Evolutionary conservation across 1,284 basidiomycete species (phyloP).

Genomic region (Ustilago cynodontis): DNA sequence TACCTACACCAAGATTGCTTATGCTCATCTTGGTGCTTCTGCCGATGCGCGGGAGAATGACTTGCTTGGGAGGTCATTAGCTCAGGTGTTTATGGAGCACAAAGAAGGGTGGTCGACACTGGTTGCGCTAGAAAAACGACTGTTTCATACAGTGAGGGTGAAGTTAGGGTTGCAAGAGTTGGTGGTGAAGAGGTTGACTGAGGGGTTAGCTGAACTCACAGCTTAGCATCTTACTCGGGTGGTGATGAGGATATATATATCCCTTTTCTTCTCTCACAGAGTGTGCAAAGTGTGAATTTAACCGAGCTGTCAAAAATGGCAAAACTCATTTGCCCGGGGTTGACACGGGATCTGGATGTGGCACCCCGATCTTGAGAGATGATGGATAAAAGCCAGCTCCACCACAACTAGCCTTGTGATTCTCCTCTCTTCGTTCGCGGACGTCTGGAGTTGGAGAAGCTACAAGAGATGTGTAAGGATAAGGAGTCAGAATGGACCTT

Average conservation of each 20-base stretch:
- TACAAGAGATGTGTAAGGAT: too few species aligned
- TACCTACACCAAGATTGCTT: constrained; percentile 10
- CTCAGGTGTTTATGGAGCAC: constrained; percentile 23
- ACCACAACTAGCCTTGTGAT: too few species aligned
- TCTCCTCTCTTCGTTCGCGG: too few species aligned
- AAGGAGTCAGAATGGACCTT: too few species aligned
- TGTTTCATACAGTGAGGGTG: constrained; percentile 26
- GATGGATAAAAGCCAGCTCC: too few species aligned
- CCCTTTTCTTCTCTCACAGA: too few species aligned
- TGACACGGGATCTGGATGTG: too few species aligned
- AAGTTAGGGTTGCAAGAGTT: constrained; percentile 19
- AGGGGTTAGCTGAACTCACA: neutral
- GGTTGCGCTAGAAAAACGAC: constrained; percentile 26
- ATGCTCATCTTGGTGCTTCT: neutral
- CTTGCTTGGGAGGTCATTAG: constrained; percentile 1
- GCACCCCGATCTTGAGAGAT: too few species aligned
- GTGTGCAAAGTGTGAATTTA: constrained; percentile 2
- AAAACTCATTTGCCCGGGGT: neutral
- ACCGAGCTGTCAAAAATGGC: neutral
- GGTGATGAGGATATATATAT: neutral
- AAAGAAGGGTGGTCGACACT: constrained; percentile 16
- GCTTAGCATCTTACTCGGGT: neutral
- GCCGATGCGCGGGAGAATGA: neutral
- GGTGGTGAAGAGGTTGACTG: constrained; percentile 20
- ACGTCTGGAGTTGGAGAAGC: too few species aligned